Conservation (phyloP, 202 grass and related monocot species). For the Schoenoplectus tabernaemontani region DNA sequence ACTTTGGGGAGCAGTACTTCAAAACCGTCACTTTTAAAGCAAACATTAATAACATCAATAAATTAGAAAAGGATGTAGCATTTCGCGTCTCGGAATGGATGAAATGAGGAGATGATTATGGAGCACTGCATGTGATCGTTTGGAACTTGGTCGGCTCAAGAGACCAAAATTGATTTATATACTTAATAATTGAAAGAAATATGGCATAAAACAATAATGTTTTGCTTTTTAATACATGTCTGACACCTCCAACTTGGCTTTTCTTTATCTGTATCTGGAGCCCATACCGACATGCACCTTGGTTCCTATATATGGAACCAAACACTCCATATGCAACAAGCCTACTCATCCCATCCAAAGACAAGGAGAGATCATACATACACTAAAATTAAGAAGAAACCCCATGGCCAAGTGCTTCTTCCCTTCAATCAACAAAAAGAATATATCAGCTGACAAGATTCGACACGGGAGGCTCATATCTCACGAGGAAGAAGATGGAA, state of each 20-base stretch:
- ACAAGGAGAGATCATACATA: conserved; percentile 9
- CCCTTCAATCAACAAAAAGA: conserved; percentile 18
- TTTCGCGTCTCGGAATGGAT: neutral
- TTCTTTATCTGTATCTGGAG: neutral
- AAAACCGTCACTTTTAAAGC: neutral
- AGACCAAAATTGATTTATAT: neutral
- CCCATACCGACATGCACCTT: conserved; percentile 8
- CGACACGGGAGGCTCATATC: neutral
- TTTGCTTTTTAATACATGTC: conserved; percentile 8
- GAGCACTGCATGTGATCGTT: neutral
- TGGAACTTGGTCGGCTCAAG: conserved; percentile 17
- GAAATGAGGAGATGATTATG: conserved; percentile 17
- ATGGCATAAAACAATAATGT: conserved; percentile 23
- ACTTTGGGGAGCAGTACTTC: neutral
- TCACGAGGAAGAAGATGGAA: conserved; percentile 19
- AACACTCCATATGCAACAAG: conserved; percentile 1
- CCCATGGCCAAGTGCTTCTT: conserved; percentile 22
- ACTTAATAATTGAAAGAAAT: neutral
- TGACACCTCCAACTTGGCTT: conserved; percentile 16
- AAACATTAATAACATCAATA: neutral
- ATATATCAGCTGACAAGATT: neutral
- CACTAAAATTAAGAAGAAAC: neutral
- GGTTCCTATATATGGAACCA: conserved; percentile 13
- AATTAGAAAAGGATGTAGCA: neutral
- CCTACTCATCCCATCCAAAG: neutral